These are phyloP conservation scores for Cladosporium sp. DNA, from an alignment of 2,329 filamentous ascomycete species.

Conservation along the genomic window DNA sequence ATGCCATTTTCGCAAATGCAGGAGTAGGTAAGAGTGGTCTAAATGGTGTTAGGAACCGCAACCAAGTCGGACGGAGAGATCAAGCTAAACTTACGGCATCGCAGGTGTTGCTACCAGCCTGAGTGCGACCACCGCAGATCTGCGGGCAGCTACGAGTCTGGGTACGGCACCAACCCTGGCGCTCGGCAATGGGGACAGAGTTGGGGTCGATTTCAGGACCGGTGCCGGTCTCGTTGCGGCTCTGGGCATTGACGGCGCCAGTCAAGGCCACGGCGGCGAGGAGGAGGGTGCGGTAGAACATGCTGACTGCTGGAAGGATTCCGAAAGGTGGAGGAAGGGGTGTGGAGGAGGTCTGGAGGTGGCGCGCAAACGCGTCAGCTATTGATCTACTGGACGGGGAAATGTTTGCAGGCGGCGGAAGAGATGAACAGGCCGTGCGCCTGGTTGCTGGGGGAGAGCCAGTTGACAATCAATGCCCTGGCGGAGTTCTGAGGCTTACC, in stretches of 20 bases:
- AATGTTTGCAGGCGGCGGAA: background rate
- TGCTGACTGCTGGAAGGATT: constrained; percentile 30
- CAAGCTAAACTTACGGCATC: constrained; percentile 45
- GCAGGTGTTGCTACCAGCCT: constrained; percentile 51
- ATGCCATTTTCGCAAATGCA: constrained; percentile 56
- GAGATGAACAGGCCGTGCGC: constrained; percentile 5
- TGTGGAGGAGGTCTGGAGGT: constrained; percentile 8
- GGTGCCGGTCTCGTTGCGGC: constrained; percentile 34
- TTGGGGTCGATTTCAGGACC: constrained; percentile 40
- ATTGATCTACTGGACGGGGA: background rate
- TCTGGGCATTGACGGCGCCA: constrained; percentile 42
- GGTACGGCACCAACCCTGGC: constrained; percentile 52
- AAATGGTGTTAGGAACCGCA: constrained; percentile 22
- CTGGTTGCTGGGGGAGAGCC: background rate
- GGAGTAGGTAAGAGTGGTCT: constrained; percentile 47
- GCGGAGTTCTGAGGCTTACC: background rate
- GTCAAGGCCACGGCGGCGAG: constrained; percentile 44
- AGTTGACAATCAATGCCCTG: background rate
- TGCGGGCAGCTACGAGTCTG: constrained; percentile 56
- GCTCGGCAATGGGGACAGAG: constrained; percentile 33
- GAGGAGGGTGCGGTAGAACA: constrained; percentile 46
- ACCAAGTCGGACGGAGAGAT: too few species aligned
- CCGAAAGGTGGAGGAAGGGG: background rate
- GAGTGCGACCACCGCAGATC: constrained; percentile 50
- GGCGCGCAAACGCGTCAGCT: constrained; percentile 9